Conservation (phyloP, 169 alveolate species). For the Eimeria brunetti region DNA sequence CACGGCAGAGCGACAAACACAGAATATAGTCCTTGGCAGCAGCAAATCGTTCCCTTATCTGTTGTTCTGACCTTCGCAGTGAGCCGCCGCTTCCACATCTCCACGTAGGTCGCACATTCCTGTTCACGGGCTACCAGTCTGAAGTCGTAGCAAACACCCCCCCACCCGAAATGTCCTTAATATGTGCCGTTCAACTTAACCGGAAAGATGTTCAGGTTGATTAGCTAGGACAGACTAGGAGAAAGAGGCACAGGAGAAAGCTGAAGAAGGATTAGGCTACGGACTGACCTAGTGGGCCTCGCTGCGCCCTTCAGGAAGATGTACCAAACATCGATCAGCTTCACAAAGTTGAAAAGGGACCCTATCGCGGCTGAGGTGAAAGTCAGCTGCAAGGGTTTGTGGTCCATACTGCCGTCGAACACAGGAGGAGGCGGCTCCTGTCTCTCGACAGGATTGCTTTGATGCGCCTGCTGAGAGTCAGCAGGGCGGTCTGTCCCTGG, state of each 20-base stretch:
- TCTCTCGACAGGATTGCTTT: not conserved
- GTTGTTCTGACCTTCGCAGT: conserved; percentile 22
- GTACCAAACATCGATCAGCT: conserved; percentile 80
- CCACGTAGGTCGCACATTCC: conserved; percentile 75
- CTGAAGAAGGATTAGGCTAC: not conserved
- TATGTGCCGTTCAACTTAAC: not conserved
- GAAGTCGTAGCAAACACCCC: not conserved
- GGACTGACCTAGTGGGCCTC: conserved; percentile 63
- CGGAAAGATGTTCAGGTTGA: not conserved
- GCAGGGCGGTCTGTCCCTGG: conserved; percentile 1
- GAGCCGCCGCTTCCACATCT: conserved; percentile 74
- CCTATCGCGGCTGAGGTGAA: conserved; percentile 53
- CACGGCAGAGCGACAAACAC: not conserved
- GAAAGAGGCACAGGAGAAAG: not conserved
- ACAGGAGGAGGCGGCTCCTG: conserved; percentile 74
- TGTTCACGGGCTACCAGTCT: conserved; percentile 71
- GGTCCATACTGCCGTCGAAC: conserved; percentile 66
- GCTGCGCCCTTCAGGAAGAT: conserved; percentile 79
- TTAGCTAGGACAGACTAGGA: not conserved
- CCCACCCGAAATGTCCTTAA: not conserved
- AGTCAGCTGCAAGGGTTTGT: conserved; percentile 73
- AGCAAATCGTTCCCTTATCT: not conserved
- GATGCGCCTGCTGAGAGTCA: not conserved
- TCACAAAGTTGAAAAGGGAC: conserved; percentile 74
- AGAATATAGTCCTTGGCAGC: not conserved